These are phyloP conservation scores for Metschnikowia colocasiae DNA, from an alignment of 805 yeast genomes.

Conservation along the genomic window DNA sequence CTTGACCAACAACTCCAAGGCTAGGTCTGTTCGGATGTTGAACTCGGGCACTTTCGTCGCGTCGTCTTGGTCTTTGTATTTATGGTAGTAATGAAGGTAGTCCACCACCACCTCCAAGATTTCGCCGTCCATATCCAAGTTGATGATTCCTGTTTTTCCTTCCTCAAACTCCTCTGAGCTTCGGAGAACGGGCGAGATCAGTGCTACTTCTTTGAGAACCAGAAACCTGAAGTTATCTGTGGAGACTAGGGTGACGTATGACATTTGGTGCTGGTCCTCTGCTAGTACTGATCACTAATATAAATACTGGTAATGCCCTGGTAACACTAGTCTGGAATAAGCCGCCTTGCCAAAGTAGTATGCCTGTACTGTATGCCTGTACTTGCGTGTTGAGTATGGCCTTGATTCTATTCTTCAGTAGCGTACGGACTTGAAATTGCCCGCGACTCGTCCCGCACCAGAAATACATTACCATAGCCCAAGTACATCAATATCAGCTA, in stretches of 20 bases:
- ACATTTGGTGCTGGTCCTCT: no score
- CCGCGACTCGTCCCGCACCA: neutral
- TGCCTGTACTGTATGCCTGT: no score
- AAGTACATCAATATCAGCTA: neutral
- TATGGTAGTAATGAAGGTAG: conserved; percentile 70
- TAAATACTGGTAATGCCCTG: no score
- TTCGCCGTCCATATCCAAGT: conserved; percentile 63
- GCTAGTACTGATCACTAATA: no score
- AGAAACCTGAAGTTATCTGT: conserved; percentile 64
- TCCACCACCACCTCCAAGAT: conserved; percentile 79
- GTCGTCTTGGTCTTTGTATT: conserved; percentile 54
- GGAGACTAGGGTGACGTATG: conserved; percentile 64
- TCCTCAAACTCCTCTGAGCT: conserved; percentile 54
- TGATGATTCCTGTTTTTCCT: conserved; percentile 55
- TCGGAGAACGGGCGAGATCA: conserved; percentile 57
- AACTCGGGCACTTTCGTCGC: conserved; percentile 73
- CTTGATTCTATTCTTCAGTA: no score
- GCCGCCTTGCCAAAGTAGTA: no score
- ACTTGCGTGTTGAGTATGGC: no score
- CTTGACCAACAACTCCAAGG: conserved; percentile 84
- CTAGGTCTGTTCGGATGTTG: conserved; percentile 90
- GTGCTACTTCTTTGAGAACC: conserved; percentile 70
- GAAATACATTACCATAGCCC: neutral
- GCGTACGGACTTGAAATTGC: neutral
- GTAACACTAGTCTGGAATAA: no score